Conservation (phyloP, 2,329 filamentous ascomycete species). For the Pseudogymnoascus sp. region DNA sequence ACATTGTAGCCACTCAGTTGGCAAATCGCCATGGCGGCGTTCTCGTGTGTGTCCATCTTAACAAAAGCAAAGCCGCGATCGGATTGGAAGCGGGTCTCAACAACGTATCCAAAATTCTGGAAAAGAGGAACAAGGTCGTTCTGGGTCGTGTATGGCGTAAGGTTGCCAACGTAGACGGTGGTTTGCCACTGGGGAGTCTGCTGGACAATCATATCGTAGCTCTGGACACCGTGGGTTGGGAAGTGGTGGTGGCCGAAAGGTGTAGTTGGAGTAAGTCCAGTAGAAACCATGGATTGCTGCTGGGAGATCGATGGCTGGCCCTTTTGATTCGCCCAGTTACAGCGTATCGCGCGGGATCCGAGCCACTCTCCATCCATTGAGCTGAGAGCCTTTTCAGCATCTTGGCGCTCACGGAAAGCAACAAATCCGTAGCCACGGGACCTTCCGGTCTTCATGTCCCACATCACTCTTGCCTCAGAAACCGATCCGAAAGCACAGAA, state of each 20-base stretch:
- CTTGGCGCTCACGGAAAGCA: conserved; percentile 85
- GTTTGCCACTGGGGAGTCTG: conserved; percentile 98
- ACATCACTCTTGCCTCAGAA: conserved; percentile 98
- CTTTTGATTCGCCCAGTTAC: conserved; percentile 99
- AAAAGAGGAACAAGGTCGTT: conserved; percentile 96
- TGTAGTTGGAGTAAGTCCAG: conserved; percentile 97
- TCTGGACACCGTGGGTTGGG: conserved; percentile 91
- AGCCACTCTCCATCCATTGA: conserved; percentile 99
- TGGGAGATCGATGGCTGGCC: conserved; percentile 98
- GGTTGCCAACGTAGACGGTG: conserved; percentile 93
- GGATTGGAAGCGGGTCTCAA: conserved; percentile 95
- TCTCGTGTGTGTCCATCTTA: conserved; percentile 98
- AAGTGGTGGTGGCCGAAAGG: conserved; percentile 97
- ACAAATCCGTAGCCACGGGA: conserved; percentile 98
- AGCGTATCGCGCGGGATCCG: conserved; percentile 93
- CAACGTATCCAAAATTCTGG: conserved; percentile 96
- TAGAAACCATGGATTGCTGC: conserved; percentile 91
- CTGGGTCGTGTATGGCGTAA: conserved; percentile 95
- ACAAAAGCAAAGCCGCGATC: conserved; percentile 97
- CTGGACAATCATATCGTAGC: conserved; percentile 91
- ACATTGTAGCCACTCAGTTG: conserved; percentile 97
- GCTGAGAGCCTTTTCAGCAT: conserved; percentile 92
- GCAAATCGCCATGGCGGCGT: conserved; percentile 96
- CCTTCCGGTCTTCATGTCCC: conserved; percentile 99
- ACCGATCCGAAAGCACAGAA: conserved; percentile 95